Evolutionary conservation across 192 early-diverging fungal species (phyloP).

Genomic region (Chytriomyces hyalinus): DNA sequence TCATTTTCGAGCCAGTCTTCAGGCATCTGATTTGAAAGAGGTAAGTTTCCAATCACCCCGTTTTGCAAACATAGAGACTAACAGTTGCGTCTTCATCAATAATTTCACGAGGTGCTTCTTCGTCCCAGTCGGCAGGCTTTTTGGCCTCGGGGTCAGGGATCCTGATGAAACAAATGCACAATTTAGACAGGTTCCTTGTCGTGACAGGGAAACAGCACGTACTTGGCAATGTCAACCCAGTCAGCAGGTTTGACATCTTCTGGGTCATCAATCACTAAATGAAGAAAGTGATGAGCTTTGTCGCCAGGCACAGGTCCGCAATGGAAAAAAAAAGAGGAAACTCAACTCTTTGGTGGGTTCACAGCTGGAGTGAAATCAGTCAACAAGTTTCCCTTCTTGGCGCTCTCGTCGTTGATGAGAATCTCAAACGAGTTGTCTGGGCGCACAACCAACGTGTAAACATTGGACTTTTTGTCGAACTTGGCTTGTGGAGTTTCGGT

Average conservation of each 20-base stretch:
- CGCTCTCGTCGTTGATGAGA: conserved; percentile 72
- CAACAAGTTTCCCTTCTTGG: conserved; percentile 72
- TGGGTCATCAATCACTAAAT: conserved; percentile 58
- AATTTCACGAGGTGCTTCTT: conserved; percentile 82
- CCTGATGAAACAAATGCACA: not conserved
- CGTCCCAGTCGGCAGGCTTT: conserved; percentile 85
- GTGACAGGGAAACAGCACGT: too few species aligned
- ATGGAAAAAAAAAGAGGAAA: conserved; percentile 1
- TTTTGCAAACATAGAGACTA: not conserved
- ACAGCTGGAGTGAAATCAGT: conserved; percentile 82
- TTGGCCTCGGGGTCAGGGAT: conserved; percentile 81
- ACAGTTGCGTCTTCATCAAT: conserved; percentile 72
- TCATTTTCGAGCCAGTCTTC: conserved; percentile 88
- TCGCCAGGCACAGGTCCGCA: not conserved
- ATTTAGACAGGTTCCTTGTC: too few species aligned
- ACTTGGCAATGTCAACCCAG: conserved; percentile 84
- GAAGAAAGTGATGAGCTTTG: not conserved
- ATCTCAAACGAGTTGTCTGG: conserved; percentile 84
- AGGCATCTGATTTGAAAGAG: conserved; percentile 58
- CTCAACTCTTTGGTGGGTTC: conserved; percentile 82
- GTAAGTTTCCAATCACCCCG: not conserved
- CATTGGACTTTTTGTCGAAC: conserved; percentile 65
- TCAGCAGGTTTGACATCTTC: conserved; percentile 85
- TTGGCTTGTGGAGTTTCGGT: conserved; percentile 69
- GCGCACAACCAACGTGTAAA: conserved; percentile 86